Evolutionary conservation across 371 early-diverging fungal species (phyloP), one percentile per base, ranked within the genome.

Genomic region (Sporodiniella umbellata): DNA sequence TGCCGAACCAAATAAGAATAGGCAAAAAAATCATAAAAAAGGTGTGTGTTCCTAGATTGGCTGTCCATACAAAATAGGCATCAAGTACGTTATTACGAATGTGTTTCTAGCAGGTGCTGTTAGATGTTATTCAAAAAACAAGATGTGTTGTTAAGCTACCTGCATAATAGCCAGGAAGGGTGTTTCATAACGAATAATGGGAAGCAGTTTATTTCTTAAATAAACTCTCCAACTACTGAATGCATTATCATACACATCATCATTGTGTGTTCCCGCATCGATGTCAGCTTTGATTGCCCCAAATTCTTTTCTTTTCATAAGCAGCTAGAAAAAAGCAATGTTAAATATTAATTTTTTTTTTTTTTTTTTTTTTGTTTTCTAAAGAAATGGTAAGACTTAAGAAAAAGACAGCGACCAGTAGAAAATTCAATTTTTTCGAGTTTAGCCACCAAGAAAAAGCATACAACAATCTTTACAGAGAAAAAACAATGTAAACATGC

Each of bases 21-120:
- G 90, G 90, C 18, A 87, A 57, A 40, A 82, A 76, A 14, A 86
- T 57, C 75, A 89, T 72, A 64, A 86, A 89, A 44, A 86, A 86
- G 7, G 85, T 84, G 46, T 87, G 89, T 35, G 85, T 85, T 12
- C 89, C 89, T 25, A 87, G 76, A 59, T 79, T 79, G 11, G 84
- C 78, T 26, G 84, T 80, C 77, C 71, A 76, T 21, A 78, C 59
- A 53, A 85, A 83, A 63, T 81, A 81, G 18, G 48, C 55, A 64
- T 85, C 86, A 23, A 82, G 62, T 28, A 66, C 48, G 6, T 81
- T 79, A 17, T 70, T 63, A 18, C 78, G 64, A 23, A 73, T 68
- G 15, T 33, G 40, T 55, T 62, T 63, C 75, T 75, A 52, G 37
- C 21, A 40, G 15, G n/a, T 35, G n/a, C 15, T 35, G 11, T 35